Base-by-base conservation (phyloP, 2,329 filamentous ascomycete species). In the Myriosclerotinia curreyana region DNA sequence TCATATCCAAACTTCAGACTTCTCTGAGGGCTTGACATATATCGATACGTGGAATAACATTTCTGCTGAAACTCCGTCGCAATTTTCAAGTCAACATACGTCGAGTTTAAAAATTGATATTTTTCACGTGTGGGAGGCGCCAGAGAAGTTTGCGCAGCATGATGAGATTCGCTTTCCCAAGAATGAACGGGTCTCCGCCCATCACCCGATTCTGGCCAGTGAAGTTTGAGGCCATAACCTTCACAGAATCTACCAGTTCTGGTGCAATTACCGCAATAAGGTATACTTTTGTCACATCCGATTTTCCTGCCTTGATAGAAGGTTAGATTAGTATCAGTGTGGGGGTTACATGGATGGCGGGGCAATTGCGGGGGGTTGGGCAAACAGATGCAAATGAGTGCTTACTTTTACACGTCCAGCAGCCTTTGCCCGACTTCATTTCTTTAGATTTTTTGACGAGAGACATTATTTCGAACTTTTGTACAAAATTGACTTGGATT, bases 201-300 rank as follows among this genome's bases (percentile, higher is more conserved):
- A 66, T 81, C 79, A n/a, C 75, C 74, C 62, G 77, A 77, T 66
- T 81, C 79, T 11, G 79, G 79, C 80, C 79, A 82, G 7, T 77
- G 74, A 5, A 82, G 76, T 49, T 79, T 78, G 48, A 81, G 70
- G 5, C 76, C 77, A 66, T 81, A 82, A 50, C 79, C 79, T 62
- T 76, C 65, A 68, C 79, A 81, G 65, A 73, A 64, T 65, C 79
- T 75, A 22, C 75, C 75, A 2, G 79, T 77, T 28, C 76, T 74
- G 17, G 73, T 71, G 67, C 80, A 82, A 68, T 80, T 80, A 54
- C 75, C 73, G 71, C 80, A 81, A 28, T 70, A 67, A 4, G 80
- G 79, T 31, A 77, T 71, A 17, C 73, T 71, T 60, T 76, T 76
- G 70, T 81, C 80, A 66, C 80, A 81, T 52, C 79, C 79, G 65